Conservation (phyloP, 805 yeast genomes). For the Yamadazyma ubonensis region DNA sequence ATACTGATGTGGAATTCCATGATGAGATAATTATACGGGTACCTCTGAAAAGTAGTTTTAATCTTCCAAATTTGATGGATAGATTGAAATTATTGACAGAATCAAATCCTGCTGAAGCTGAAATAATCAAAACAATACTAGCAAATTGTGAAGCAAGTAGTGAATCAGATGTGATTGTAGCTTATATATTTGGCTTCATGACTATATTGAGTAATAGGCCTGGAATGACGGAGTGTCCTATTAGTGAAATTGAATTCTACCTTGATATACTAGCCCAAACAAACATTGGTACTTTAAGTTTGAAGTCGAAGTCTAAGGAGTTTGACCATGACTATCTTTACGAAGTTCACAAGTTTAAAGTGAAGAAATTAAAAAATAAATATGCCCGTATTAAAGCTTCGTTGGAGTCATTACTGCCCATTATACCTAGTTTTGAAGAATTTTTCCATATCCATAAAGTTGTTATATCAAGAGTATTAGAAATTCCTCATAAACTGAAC, state of each 20-base stretch:
- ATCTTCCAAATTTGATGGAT: slow-evolving; percentile 21
- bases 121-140: slow-evolving; percentile 21
- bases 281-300: slow-evolving; percentile 9
- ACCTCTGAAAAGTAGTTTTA: slow-evolving; percentile 19
- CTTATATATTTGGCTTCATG: slow-evolving; percentile 26
- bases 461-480: slow-evolving; percentile 58
- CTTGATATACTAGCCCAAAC: slow-evolving; percentile 22
- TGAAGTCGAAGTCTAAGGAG: background rate
- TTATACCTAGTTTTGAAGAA: slow-evolving; percentile 15
- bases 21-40: slow-evolving; percentile 22
- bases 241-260: slow-evolving; percentile 16
- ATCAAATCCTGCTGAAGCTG: slow-evolving; percentile 20
- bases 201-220: slow-evolving; percentile 11
- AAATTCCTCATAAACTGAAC: slow-evolving; percentile 50
- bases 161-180: slow-evolving; percentile 29
- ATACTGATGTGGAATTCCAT: slow-evolving; percentile 5
- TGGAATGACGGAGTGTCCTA: slow-evolving; percentile 6
- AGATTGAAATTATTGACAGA: slow-evolving; percentile 19
- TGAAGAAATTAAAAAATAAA: slow-evolving; percentile 12
- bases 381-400: slow-evolving; percentile 12
- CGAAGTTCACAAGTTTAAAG: slow-evolving; percentile 8
- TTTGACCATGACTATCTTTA: slow-evolving; percentile 10
- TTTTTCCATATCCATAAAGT: slow-evolving; percentile 39
- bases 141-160: slow-evolving; percentile 22
- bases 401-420: slow-evolving; percentile 5